Percentiles rank a stretch among this genome's conserved stretches.
These are phyloP conservation scores for Symbiodinium pilosum DNA, from an alignment of 73 alveolate genomes.

Conservation along the genomic window DNA sequence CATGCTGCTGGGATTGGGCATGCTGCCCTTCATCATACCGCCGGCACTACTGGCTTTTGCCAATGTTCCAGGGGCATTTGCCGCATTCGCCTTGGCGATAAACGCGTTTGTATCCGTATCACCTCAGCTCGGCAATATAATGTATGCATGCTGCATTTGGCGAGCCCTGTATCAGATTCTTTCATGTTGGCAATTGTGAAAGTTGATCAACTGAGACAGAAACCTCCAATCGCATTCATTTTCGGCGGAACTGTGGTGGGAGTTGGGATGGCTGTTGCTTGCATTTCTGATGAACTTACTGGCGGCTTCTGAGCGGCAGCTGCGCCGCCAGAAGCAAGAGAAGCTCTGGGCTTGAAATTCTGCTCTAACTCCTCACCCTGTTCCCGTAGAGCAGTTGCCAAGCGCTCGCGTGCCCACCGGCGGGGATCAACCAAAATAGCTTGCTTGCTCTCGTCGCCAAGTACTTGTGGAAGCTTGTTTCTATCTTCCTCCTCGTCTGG, in stretches of 20 bases:
- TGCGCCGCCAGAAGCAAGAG: neutral
- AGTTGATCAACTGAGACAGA: neutral
- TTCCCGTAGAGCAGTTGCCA: slow-evolving; percentile 62
- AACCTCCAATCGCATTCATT: neutral
- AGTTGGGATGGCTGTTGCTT: neutral
- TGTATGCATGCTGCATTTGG: too few relatives aligned
- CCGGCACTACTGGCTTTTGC: slow-evolving; percentile 52
- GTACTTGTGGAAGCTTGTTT: slow-evolving; percentile 59
- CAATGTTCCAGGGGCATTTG: slow-evolving; percentile 48
- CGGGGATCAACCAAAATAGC: slow-evolving; percentile 83
- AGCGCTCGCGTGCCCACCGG: slow-evolving; percentile 83
- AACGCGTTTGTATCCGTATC: slow-evolving; percentile 13
- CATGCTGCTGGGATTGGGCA: slow-evolving; percentile 61
- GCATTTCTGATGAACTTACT: neutral
- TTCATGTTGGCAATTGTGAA: neutral
- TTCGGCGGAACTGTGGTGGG: neutral
- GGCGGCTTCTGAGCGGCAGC: neutral
- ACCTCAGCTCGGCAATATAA: slow-evolving; percentile 7
- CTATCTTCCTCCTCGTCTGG: slow-evolving; percentile 30
- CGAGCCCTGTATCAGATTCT: neutral
- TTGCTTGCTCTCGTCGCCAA: slow-evolving; percentile 56
- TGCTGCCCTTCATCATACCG: slow-evolving; percentile 66
- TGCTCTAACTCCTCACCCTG: slow-evolving; percentile 64
- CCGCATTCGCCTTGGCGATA: neutral
- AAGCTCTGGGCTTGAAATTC: neutral